phyloP scores from a whole-genome alignment of 331 rosid genomes.

The Erythrophleum ivorense region DNA sequence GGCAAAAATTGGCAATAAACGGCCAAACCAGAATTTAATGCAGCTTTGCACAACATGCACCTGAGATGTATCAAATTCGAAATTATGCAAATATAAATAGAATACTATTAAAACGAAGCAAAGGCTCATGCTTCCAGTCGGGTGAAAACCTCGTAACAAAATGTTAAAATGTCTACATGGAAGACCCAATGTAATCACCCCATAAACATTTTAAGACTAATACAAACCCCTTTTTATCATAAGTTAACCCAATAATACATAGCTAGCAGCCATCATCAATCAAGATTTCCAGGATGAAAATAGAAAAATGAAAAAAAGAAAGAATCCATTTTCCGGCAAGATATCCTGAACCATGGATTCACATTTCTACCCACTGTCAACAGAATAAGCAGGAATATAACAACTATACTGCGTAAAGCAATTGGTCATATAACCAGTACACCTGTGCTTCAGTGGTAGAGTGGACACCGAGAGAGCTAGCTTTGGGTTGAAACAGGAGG shows the following conservation, averaged over 20 bases:
- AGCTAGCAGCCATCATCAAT: neutral
- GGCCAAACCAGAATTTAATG: conserved; percentile 16
- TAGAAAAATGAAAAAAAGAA: too few relatives aligned
- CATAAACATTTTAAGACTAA: neutral
- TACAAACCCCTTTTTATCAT: too few relatives aligned
- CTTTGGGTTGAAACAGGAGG: neutral
- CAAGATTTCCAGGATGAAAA: neutral
- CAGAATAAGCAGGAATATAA: neutral
- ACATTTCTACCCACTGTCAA: neutral
- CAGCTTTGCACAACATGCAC: neutral
- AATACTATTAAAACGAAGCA: neutral
- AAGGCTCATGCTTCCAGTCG: neutral
- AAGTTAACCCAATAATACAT: neutral
- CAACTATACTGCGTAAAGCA: neutral
- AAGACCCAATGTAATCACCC: neutral
- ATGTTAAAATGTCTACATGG: neutral
- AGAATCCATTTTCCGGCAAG: neutral
- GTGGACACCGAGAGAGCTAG: neutral
- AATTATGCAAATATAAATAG: neutral
- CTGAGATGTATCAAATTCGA: neutral
- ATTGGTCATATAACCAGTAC: neutral
- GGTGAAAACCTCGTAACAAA: neutral
- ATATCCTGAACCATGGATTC: conserved; percentile 14
- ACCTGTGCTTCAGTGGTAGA: conserved; percentile 34
- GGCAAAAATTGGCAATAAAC: neutral